A percentile compares a stretch with the other conserved stretches of the same genome.
Evolutionary conservation across 2,329 filamentous ascomycete species (phyloP).

Genomic region (Aspergillus brasiliensis): DNA sequence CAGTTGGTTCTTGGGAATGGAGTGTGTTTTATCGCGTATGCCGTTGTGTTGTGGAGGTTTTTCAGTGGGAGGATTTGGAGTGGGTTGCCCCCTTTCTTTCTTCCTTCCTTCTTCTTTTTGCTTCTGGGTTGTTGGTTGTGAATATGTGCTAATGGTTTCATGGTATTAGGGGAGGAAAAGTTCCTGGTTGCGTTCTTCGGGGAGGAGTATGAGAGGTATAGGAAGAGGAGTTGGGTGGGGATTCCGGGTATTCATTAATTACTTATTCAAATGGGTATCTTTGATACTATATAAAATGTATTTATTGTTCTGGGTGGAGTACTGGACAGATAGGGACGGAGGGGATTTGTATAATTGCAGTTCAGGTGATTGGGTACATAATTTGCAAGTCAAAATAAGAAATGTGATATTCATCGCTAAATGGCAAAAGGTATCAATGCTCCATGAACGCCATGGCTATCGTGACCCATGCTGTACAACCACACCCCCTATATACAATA

Average conservation of each 20-base stretch:
- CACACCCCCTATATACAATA: not conserved
- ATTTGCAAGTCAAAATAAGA: not conserved
- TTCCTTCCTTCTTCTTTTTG: not conserved
- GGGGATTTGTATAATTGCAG: not conserved
- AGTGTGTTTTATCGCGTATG: constrained; percentile 74
- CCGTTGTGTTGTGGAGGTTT: constrained; percentile 78
- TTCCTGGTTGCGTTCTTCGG: constrained; percentile 81
- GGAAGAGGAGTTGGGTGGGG: constrained; percentile 68
- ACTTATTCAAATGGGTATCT: not conserved
- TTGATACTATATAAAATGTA: not conserved
- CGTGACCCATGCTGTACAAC: not conserved
- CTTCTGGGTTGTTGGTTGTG: not conserved
- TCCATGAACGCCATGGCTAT: constrained; percentile 16
- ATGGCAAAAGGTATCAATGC: constrained; percentile 16
- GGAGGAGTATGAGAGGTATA: constrained; percentile 75
- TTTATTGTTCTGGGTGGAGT: not conserved
- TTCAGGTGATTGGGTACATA: not conserved
- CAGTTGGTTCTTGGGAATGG: constrained; percentile 87
- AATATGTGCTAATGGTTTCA: constrained; percentile 14
- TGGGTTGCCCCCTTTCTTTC: constrained; percentile 47
- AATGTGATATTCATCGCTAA: constrained; percentile 4
- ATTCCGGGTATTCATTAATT: constrained; percentile 72
- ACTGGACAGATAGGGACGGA: not conserved
- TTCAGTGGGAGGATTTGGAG: constrained; percentile 71
- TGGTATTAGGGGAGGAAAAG: constrained; percentile 72